Evolutionary conservation across 805 yeast species (phyloP), one percentile per base, ranked within the genome.

Genomic region (Myxozyma vanderwaltii): DNA sequence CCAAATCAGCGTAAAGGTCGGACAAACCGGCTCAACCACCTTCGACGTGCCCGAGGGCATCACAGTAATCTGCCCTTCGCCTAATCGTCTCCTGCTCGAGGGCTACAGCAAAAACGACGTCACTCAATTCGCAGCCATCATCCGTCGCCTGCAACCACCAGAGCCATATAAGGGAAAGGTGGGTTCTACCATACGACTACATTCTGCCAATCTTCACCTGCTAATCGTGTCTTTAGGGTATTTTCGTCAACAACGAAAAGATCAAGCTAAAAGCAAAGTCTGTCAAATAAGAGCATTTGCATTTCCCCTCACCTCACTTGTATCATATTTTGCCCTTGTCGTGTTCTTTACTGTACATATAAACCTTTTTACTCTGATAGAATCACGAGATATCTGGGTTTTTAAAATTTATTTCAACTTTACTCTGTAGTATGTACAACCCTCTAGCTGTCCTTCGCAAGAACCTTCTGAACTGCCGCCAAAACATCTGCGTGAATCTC

Each of bases 131-230:
- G 99, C 98, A 19, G 96, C 96, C 15, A 83, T 84, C 58, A 79
- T 94, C 65, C 86, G 98, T 74, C 83, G 82, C 68, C 84, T 84
- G 79, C 89, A 89, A 72, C 96, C 96, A 62, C 99, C 99, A 47
- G 99, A 94, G 77, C 97, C 97, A 40, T 94, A 94, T 75, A 94
- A 94, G 77, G 99, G 99, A 72, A 95, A 95, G 69, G 64, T 63
- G 38, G 19, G 67, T 53, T 15, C 35, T 10, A 12, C 23, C 7
- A 27, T 1, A 26, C 19, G 31, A 24, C 1, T 17, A 27, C n/a
- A 12, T n/a, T 41, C 17, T 5, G 15, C 12, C 41, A 15, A 17
- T 5, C 17, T n/a, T n/a, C 27, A 27, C 39, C 3, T 40, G 24
- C 24, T 41, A 27, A 26, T 33, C 2, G 31, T 29, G 15, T 26